Conservation (phyloP, 139 green algal species). For the Yamagishiella unicocca region DNA sequence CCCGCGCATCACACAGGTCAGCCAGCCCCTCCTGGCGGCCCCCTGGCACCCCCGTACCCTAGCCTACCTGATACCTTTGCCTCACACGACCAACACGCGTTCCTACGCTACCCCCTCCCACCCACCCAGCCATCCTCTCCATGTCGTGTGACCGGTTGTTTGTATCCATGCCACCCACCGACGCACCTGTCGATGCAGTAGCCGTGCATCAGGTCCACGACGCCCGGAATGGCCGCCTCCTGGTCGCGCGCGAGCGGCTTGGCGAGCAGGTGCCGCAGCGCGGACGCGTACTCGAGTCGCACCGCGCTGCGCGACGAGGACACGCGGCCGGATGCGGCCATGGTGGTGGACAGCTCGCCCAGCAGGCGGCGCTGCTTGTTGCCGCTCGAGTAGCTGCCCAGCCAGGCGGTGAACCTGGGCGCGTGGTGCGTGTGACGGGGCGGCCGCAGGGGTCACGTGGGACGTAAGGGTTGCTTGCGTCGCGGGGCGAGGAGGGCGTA, state of each 20-base stretch:
- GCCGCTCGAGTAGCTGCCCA: slow-evolving; percentile 89
- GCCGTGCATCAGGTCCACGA: slow-evolving; percentile 70
- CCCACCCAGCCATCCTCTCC: no score
- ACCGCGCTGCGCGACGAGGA: slow-evolving; percentile 52
- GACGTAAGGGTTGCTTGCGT: neutral
- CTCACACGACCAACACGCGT: no score
- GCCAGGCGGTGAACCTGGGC: slow-evolving; percentile 91
- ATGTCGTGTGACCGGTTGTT: no score
- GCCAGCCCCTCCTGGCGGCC: no score
- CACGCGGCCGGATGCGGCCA: slow-evolving; percentile 69
- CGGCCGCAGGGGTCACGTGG: neutral
- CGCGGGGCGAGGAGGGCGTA: no score
- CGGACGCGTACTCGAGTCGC: slow-evolving; percentile 84
- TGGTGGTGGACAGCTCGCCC: slow-evolving; percentile 87
- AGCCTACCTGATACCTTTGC: no score
- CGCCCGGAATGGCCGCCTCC: slow-evolving; percentile 77
- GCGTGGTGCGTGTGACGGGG: neutral
- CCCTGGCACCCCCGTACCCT: no score
- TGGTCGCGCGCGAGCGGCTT: slow-evolving; percentile 66
- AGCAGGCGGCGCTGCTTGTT: slow-evolving; percentile 94
- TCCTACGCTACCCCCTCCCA: no score
- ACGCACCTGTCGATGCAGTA: slow-evolving; percentile 54
- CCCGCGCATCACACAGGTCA: no score
- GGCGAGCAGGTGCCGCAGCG: slow-evolving; percentile 73
- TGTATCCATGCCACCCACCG: neutral